A percentile compares a stretch with the other conserved stretches of the same genome.
These are phyloP conservation scores for Eucalyptus cloeziana DNA, from an alignment of 345 rosid species.

Conservation along the genomic window DNA sequence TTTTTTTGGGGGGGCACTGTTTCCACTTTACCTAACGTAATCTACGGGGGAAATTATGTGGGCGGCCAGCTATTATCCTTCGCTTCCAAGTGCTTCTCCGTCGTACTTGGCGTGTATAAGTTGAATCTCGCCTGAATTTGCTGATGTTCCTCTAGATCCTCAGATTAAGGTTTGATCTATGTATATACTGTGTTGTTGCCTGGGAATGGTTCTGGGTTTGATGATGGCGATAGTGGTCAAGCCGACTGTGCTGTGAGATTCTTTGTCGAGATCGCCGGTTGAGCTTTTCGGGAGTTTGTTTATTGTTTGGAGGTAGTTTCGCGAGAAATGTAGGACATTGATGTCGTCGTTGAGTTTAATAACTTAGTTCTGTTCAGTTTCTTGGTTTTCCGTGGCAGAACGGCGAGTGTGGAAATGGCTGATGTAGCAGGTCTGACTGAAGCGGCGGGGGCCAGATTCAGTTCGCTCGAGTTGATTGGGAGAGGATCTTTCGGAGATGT, in stretches of 20 bases:
- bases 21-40: slow-evolving; percentile 29
- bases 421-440: slow-evolving; percentile 72
- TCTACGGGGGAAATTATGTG: neutral
- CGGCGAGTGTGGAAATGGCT: slow-evolving; percentile 35
- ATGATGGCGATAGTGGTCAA: neutral
- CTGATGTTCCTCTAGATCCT: neutral
- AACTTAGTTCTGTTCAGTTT: neutral
- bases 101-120: neutral
- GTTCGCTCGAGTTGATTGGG: slow-evolving; percentile 79
- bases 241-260: neutral
- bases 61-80: neutral
- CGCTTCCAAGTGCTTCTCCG: slow-evolving; percentile 29
- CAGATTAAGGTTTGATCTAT: neutral
- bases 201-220: neutral
- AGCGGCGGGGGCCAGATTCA: slow-evolving; percentile 78
- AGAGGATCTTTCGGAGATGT: slow-evolving; percentile 98
- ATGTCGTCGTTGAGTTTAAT: neutral
- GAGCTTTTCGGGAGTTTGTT: neutral
- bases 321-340: neutral
- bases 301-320: neutral
- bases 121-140: neutral
- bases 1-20: neutral
- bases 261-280: neutral
- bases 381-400: neutral
- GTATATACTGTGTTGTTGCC: neutral